A percentile compares a stretch with the other conserved stretches of the same genome.
Conservation (phyloP, 768 basidiomycete species). For the Suillus sp. region DNA sequence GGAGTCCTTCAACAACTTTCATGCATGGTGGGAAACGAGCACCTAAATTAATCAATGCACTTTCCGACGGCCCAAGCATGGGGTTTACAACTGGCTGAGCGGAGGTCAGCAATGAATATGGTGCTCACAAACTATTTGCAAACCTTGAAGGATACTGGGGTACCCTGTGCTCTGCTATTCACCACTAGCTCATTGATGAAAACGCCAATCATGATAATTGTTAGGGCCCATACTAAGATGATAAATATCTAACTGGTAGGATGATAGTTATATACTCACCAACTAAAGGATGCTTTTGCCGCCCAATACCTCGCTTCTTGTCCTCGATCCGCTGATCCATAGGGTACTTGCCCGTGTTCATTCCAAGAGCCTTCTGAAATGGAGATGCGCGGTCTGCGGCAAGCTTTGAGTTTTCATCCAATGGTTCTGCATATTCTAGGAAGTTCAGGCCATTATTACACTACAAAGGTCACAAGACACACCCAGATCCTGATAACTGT, state of each 20-base stretch:
- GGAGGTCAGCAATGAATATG: slow-evolving; percentile 14
- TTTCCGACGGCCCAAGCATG: slow-evolving; percentile 88
- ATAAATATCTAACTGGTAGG: background rate
- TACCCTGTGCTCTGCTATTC: slow-evolving; percentile 76
- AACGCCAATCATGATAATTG: slow-evolving; percentile 66
- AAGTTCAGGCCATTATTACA: slow-evolving; percentile 10
- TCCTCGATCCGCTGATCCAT: slow-evolving; percentile 83
- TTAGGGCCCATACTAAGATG: slow-evolving; percentile 59
- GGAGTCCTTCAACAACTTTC: slow-evolving; percentile 64
- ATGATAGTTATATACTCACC: slow-evolving; percentile 46
- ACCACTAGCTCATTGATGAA: slow-evolving; percentile 86
- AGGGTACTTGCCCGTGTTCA: slow-evolving; percentile 50
- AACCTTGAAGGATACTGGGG: slow-evolving; percentile 84
- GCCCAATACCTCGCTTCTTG: slow-evolving; percentile 82
- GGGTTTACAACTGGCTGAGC: slow-evolving; percentile 77
- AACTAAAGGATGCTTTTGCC: slow-evolving; percentile 77
- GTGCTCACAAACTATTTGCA: slow-evolving; percentile 17
- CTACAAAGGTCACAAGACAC: slow-evolving; percentile 7
- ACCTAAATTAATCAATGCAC: slow-evolving; percentile 82
- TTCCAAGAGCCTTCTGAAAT: slow-evolving; percentile 45
- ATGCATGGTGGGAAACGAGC: slow-evolving; percentile 95
- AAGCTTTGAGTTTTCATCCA: slow-evolving; percentile 25
- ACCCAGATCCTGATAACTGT: slow-evolving; percentile 59
- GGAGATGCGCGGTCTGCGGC: slow-evolving; percentile 44
- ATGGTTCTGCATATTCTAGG: slow-evolving; percentile 68